phyloP scores from a whole-genome alignment of 139 green algal genomes.

The Closterium sp. region DNA sequence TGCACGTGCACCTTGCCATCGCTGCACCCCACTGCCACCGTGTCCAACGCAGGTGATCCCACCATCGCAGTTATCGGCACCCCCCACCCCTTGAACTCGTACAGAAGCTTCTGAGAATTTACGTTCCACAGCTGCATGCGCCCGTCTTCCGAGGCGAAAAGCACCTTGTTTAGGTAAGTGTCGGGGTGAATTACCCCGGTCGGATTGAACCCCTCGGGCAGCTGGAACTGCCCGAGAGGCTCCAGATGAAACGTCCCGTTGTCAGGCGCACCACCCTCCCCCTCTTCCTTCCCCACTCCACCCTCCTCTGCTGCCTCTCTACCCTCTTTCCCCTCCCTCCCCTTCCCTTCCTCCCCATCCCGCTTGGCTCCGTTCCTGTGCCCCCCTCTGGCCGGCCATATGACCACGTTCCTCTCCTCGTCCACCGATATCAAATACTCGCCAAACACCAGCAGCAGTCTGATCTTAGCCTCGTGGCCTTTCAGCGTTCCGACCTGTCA shows the following conservation, averaged over 20 bases:
- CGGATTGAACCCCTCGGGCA: conserved; percentile 65
- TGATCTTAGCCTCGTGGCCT: conserved; percentile 47
- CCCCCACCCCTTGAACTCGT: conserved; percentile 71
- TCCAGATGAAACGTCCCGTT: background rate
- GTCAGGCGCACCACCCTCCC: background rate
- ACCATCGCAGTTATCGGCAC: conserved; percentile 65
- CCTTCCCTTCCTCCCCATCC: background rate
- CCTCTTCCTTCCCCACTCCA: background rate
- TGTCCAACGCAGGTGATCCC: conserved; percentile 85
- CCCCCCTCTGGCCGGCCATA: background rate
- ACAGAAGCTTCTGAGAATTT: conserved; percentile 61
- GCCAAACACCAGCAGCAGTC: conserved; percentile 79
- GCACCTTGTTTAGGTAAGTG: conserved; percentile 96
- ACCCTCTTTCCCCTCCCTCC: background rate
- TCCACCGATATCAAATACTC: conserved; percentile 66
- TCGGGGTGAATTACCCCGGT: conserved; percentile 88
- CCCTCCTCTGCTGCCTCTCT: background rate
- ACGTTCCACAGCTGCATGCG: conserved; percentile 90
- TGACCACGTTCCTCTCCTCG: background rate
- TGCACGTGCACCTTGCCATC: conserved; percentile 81
- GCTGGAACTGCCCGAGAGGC: conserved; percentile 14
- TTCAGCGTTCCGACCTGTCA: conserved; percentile 32
- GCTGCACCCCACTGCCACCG: conserved; percentile 83
- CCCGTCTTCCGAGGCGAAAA: conserved; percentile 69
- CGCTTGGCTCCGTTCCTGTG: background rate